Base-by-base conservation (phyloP, 2,329 filamentous ascomycete species). In the Ceratocystis lukuohia region DNA sequence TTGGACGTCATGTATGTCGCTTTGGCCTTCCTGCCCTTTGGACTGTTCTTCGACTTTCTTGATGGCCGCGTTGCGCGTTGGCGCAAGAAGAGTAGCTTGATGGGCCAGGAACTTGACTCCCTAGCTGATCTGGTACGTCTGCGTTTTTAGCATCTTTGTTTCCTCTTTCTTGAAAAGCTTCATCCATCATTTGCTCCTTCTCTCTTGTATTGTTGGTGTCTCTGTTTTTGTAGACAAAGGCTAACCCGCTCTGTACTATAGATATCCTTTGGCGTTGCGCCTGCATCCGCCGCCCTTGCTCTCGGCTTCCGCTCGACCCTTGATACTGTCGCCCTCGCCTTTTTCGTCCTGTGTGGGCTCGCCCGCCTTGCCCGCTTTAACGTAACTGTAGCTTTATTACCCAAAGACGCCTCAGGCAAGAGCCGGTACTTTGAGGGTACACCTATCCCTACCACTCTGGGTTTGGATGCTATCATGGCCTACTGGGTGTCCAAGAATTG, bases 61-160 rank as follows among this genome's bases (percentile, higher is more conserved):
- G 94, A 99, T 76, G 94, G 94, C 74, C 94, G 92, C 74, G 92
- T 99, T 66, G 94, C 94, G 69, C 83, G 94, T 70, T 97, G 94
- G 94, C 86, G 94, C 75, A 88, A 91, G 78, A 99, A 96, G 86
- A 94, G 90, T 72, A 95, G 89, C 72, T 80, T 99, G 74, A 97
- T 99, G 93, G 94, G 94, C 12, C 93, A 96, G 76, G 94, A 99
- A 77, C 80, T 99, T 66, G 94, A 99, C 76, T 97, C 93, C 5
- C 81, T 99, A 61, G 94, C 94, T 66, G 94, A 99, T 75, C 76
- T 99, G 80, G 91, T 96, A 87, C 33, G 84, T 37, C 20, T 57
- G n/a, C 25, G 53, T n/a, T 57, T 57, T 17, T 12, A 4, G 33
- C 5, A 8, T 15, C 48, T 17, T 50, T 63, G 15, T 12, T 15